Evolutionary conservation across 2,329 filamentous ascomycete genomes (phyloP), one percentile per base, ranked within the genome.

Genomic region (Fusarium globosum): DNA sequence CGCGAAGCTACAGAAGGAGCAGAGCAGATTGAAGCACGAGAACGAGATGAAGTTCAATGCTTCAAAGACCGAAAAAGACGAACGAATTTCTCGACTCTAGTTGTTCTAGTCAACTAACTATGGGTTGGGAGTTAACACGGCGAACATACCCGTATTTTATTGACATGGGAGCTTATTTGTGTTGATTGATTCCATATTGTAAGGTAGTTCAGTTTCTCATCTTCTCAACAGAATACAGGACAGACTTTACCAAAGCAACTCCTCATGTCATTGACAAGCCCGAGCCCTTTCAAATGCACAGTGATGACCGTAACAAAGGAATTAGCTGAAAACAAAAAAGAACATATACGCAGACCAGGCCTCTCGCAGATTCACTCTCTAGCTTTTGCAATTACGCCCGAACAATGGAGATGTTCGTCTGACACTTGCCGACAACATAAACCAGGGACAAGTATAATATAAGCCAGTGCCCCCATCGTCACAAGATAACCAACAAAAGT

Each of bases 381-480:
- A n/a, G 20, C 15, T 18, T 28, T 18, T 18, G 28, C 30, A 12
- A 23, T 26, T 23, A 13, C 36, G 15, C 20, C 51, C 15, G 48
- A 68, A 68, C 64, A 68, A 62, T 68, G 48, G 21, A 26, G 6
- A 49, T 55, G 48, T 62, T 42, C 30, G 28, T 43, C n/a, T 10
- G 21, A 20, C 9, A 35, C 21, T 16, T 41, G 33, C 28, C 16
- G 16, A 16, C 12, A 28, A 21, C n/a, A 38, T 16, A 30, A 18
- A 45, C 16, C 4, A 23, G 1, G 21, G 11, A 43, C 16, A 38
- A 18, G 18, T 65, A 65, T 65, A 65, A 65, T 21, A 26, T n/a
- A 26, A 35, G 5, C 8, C 20, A 41, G 18, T 35, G 36, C 20
- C 43, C n/a, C n/a, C 14, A 33, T 36, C 13, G 15, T 28, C 23